phyloP scores from a whole-genome alignment of 2,329 filamentous ascomycete species.

The Lachnellula cervina region DNA sequence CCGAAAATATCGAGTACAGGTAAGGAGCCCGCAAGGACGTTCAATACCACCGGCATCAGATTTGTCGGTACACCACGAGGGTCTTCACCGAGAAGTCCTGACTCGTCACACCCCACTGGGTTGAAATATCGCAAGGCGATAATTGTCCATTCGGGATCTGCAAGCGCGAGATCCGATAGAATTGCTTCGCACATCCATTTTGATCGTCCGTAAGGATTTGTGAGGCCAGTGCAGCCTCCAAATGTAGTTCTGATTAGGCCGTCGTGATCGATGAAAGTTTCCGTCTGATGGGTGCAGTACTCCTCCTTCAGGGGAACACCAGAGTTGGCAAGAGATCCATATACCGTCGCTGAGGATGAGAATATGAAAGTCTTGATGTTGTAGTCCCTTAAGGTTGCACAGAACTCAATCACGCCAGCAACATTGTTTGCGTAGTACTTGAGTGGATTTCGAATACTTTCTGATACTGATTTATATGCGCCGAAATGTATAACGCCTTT shows the following conservation, averaged over 20 bases:
- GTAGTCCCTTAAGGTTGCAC: constrained; percentile 50
- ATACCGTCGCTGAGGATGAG: constrained; percentile 62
- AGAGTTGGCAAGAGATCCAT: constrained; percentile 48
- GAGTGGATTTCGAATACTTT: constrained; percentile 55
- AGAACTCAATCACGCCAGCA: constrained; percentile 54
- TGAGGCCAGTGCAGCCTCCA: constrained; percentile 51
- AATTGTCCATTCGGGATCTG: constrained; percentile 57
- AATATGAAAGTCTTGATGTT: constrained; percentile 62
- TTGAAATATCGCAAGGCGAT: constrained; percentile 62
- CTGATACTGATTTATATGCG: constrained; percentile 59
- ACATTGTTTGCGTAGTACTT: constrained; percentile 65
- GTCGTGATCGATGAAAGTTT: constrained; percentile 38
- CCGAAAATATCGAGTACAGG: constrained; percentile 54
- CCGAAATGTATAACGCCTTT: constrained; percentile 63
- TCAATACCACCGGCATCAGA: constrained; percentile 57
- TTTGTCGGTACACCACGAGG: constrained; percentile 57
- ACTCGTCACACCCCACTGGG: constrained; percentile 59
- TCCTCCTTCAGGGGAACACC: constrained; percentile 50
- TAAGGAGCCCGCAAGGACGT: constrained; percentile 51
- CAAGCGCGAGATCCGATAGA: constrained; percentile 53
- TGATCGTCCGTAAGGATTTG: constrained; percentile 59
- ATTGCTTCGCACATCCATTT: constrained; percentile 65
- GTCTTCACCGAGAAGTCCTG: constrained; percentile 57
- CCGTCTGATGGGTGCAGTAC: constrained; percentile 46
- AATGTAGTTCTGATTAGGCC: constrained; percentile 38